Evolutionary conservation across 495 filamentous ascomycete species (phyloP).

Genomic region (Talaromyces thailandensis): DNA sequence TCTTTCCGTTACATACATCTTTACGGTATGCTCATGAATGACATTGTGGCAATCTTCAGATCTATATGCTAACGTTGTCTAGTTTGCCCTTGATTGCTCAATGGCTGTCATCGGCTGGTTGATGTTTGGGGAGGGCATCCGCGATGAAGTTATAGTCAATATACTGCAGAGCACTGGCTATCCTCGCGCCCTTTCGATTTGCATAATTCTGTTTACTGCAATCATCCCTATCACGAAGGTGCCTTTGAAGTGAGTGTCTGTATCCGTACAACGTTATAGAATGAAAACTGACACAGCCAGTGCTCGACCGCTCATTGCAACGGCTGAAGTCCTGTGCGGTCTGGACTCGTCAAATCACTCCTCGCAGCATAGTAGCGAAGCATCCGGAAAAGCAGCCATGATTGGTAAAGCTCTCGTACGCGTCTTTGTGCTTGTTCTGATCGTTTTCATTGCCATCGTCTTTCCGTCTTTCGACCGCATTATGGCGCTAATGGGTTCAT

Average conservation of each 20-base stretch:
- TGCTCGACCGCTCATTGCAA: conserved; percentile 78
- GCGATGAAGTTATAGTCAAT: conserved; percentile 85
- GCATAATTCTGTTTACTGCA: conserved; percentile 76
- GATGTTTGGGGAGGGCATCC: conserved; percentile 86
- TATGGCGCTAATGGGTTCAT: conserved; percentile 86
- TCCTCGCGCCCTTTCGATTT: conserved; percentile 61
- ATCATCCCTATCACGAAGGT: conserved; percentile 95
- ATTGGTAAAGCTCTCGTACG: conserved; percentile 48
- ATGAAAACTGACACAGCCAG: conserved; percentile 18
- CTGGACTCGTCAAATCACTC: conserved; percentile 44
- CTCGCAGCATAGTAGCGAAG: background rate
- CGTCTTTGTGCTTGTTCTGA: conserved; percentile 45
- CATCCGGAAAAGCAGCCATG: background rate
- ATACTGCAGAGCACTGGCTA: conserved; percentile 66
- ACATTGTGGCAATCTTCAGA: background rate
- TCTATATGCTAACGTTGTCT: background rate
- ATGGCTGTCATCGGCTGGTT: conserved; percentile 77
- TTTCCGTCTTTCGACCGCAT: conserved; percentile 88
- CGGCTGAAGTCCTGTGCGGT: conserved; percentile 69
- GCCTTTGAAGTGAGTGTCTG: conserved; percentile 62
- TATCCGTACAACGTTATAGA: conserved; percentile 1
- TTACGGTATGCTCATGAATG: conserved; percentile 50
- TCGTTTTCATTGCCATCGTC: conserved; percentile 64
- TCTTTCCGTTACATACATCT: conserved; percentile 75
- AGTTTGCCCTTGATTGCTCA: conserved; percentile 70